phyloP scores from a whole-genome alignment of 768 basidiomycete genomes.

The Phylloporus rhodoxanthus region DNA sequence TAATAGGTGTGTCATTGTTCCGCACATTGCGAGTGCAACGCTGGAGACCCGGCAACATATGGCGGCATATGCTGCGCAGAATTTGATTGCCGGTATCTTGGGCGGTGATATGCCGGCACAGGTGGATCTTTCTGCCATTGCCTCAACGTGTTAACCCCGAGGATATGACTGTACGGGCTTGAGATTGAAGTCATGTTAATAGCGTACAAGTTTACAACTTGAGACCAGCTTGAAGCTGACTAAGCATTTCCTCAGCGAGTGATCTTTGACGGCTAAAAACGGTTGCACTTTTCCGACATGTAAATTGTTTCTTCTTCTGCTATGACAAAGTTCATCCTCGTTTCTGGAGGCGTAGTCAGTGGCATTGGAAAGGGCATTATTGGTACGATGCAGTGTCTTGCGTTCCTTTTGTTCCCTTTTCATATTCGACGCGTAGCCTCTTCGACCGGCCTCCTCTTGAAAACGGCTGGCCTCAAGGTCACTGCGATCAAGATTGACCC shows the following conservation, averaged over 20 bases:
- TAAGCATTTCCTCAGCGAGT: not conserved
- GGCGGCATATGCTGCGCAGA: constrained; percentile 70
- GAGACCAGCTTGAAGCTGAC: not conserved
- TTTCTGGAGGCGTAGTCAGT: constrained; percentile 95
- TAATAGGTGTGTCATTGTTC: constrained; percentile 69
- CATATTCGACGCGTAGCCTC: constrained; percentile 59
- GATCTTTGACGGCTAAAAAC: not conserved
- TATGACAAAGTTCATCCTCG: constrained; percentile 93
- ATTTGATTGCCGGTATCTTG: constrained; percentile 41
- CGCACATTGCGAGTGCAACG: constrained; percentile 90
- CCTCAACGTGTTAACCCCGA: not conserved
- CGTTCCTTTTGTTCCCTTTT: constrained; percentile 13
- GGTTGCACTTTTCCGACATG: not conserved
- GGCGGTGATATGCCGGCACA: constrained; percentile 58
- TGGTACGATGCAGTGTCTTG: constrained; percentile 49
- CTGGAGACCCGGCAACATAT: constrained; percentile 77
- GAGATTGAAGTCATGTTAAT: not conserved
- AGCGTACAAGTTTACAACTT: too few species aligned
- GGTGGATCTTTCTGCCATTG: constrained; percentile 29
- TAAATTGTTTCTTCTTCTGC: constrained; percentile 5
- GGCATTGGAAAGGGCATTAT: constrained; percentile 99
- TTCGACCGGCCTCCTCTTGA: constrained; percentile 90
- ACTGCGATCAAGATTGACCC: constrained; percentile 99
- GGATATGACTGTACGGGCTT: not conserved
- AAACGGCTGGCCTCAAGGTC: constrained; percentile 92